These are phyloP conservation scores for Aspergillus proliferans DNA, from an alignment of 2,329 filamentous ascomycete genomes.

Conservation along the genomic window DNA sequence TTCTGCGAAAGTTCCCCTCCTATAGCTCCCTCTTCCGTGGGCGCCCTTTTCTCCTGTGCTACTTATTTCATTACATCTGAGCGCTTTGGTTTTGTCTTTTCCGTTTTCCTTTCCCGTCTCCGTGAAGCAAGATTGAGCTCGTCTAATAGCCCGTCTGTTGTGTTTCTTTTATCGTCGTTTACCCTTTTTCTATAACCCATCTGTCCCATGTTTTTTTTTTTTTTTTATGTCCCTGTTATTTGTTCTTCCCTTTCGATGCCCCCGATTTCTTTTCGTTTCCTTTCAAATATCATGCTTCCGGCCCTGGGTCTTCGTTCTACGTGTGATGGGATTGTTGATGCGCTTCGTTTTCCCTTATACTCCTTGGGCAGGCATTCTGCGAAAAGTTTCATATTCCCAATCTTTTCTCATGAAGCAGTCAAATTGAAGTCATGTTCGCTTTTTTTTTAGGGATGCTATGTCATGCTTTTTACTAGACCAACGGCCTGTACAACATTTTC, in stretches of 20 bases:
- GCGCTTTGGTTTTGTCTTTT: constrained; percentile 29
- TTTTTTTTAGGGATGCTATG: constrained; percentile 24
- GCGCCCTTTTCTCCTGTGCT: constrained; percentile 38
- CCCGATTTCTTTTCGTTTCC: constrained; percentile 9
- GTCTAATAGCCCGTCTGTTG: constrained; percentile 15
- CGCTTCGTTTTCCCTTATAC: constrained; percentile 28
- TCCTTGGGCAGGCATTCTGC: constrained; percentile 41
- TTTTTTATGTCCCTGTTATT: neutral
- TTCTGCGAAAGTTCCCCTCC: constrained; percentile 29
- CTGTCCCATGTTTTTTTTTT: constrained; percentile 4
- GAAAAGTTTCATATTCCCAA: constrained; percentile 36
- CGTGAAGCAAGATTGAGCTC: constrained; percentile 28
- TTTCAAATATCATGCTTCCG: constrained; percentile 10
- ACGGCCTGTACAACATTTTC: constrained; percentile 32
- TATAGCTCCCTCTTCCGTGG: constrained; percentile 40
- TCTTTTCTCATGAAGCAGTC: constrained; percentile 29
- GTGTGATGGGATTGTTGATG: constrained; percentile 35
- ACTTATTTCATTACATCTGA: constrained; percentile 36
- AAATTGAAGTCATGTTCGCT: constrained; percentile 32
- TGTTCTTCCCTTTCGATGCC: constrained; percentile 5
- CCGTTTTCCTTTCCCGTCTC: neutral
- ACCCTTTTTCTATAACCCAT: constrained; percentile 3
- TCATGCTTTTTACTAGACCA: constrained; percentile 28
- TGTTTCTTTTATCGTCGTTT: constrained; percentile 9
- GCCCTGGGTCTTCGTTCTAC: constrained; percentile 25